A percentile compares a stretch with the other conserved stretches of the same genome.
Conservation (phyloP, 2,329 filamentous ascomycete species). For the Sphaerostilbella broomeana region DNA sequence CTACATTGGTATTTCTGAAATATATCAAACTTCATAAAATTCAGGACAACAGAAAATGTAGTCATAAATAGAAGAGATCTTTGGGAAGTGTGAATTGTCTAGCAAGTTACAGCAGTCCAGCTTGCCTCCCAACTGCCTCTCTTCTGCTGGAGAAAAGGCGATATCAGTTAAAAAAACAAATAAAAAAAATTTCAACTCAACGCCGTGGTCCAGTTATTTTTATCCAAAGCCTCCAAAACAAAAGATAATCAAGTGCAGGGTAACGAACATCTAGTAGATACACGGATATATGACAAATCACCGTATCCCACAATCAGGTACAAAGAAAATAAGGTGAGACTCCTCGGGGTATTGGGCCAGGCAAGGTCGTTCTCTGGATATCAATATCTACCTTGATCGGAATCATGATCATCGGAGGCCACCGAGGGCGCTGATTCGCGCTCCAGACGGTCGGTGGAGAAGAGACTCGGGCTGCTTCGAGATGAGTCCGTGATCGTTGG, state of each 20-base stretch:
- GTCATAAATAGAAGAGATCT: constrained; percentile 12
- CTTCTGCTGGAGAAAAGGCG: constrained; percentile 6
- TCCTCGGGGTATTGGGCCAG: background rate
- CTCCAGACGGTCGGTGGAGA: constrained; percentile 56
- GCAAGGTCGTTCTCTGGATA: background rate
- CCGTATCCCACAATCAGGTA: constrained; percentile 10
- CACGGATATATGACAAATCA: constrained; percentile 12
- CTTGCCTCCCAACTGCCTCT: constrained; percentile 11
- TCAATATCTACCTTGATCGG: background rate
- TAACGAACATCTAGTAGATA: constrained; percentile 3
- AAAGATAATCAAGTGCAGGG: constrained; percentile 7
- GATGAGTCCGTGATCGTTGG: constrained; percentile 44
- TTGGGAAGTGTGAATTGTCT: constrained; percentile 8
- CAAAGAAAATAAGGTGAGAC: constrained; percentile 8
- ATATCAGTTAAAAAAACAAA: constrained; percentile 13
- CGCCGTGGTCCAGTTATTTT: constrained; percentile 27
- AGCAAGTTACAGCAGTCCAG: constrained; percentile 16
- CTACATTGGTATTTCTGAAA: no score
- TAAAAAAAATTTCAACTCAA: constrained; percentile 23
- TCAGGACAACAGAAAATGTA: constrained; percentile 1
- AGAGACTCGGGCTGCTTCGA: constrained; percentile 50
- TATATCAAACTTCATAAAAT: constrained; percentile 13
- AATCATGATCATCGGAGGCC: constrained; percentile 36
- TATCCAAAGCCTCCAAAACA: constrained; percentile 25
- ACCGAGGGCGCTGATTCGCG: constrained; percentile 58